A percentile compares a stretch with the other conserved stretches of the same genome.
Conservation (phyloP, 306 rosid genomes). For the Arachis hypogaea region DNA sequence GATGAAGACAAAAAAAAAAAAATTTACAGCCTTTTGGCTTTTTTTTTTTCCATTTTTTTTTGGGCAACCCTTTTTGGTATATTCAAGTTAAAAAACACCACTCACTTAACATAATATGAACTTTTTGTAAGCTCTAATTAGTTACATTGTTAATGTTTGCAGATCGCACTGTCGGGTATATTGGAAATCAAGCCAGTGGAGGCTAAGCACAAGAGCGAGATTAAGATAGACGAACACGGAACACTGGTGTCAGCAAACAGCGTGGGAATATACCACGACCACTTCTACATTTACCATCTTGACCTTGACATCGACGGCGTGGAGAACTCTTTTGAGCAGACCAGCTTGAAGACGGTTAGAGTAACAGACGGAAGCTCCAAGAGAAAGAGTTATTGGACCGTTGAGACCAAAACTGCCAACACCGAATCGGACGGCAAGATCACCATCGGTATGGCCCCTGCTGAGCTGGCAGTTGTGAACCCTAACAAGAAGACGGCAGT, state of each 20-base stretch:
- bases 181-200: conserved; percentile 45
- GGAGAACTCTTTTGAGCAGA: conserved; percentile 59
- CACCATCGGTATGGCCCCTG: conserved; percentile 38
- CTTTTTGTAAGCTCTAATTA: conserved; percentile 6
- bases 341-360: conserved; percentile 44
- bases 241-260: conserved; percentile 51
- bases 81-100: too few relatives aligned
- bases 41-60: too few relatives aligned
- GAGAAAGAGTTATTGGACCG: conserved; percentile 63
- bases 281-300: conserved; percentile 56
- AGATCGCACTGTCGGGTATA: conserved; percentile 52
- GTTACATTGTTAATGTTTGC: neutral
- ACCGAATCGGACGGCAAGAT: conserved; percentile 51
- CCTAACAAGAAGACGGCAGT: conserved; percentile 51
- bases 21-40: too few relatives aligned
- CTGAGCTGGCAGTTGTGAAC: conserved; percentile 53
- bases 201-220: conserved; percentile 45
- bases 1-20: neutral
- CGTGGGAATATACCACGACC: conserved; percentile 65
- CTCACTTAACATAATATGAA: neutral
- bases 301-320: conserved; percentile 67
- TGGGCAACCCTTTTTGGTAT: too few relatives aligned
- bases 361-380: conserved; percentile 43
- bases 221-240: conserved; percentile 56
- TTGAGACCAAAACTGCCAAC: conserved; percentile 33